Conservation (phyloP, 208 protist genomes). For the Phytomonas sp. region DNA sequence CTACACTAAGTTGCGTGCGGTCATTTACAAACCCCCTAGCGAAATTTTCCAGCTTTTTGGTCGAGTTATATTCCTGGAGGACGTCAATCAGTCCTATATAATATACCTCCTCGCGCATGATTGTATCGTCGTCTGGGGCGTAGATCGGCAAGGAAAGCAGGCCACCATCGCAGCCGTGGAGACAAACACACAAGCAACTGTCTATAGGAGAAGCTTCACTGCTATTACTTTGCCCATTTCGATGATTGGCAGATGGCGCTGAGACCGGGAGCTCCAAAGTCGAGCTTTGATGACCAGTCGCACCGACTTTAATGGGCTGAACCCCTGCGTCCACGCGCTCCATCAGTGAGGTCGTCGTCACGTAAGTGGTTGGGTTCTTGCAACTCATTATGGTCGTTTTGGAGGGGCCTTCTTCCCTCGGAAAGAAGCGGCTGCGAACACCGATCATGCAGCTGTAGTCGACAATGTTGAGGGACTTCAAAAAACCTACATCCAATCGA, state of each 20-base stretch:
- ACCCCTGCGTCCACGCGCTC: neutral
- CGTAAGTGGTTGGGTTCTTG: neutral
- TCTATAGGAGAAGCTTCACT: slow-evolving; percentile 4
- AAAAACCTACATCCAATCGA: slow-evolving; percentile 69
- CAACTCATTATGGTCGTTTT: slow-evolving; percentile 30
- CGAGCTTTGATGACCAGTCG: slow-evolving; percentile 1
- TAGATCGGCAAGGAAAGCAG: slow-evolving; percentile 76
- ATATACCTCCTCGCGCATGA: slow-evolving; percentile 80
- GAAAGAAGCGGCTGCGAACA: slow-evolving; percentile 76
- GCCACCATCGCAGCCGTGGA: slow-evolving; percentile 75
- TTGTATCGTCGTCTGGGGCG: slow-evolving; percentile 42
- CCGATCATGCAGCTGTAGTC: slow-evolving; percentile 92
- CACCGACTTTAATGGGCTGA: slow-evolving; percentile 1
- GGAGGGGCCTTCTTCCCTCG: slow-evolving; percentile 47
- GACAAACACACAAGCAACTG: slow-evolving; percentile 42
- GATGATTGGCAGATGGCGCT: neutral
- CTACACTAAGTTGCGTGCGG: slow-evolving; percentile 67
- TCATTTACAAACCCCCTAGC: slow-evolving; percentile 78
- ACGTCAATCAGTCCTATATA: slow-evolving; percentile 92
- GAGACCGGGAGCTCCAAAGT: neutral
- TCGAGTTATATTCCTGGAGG: slow-evolving; percentile 82
- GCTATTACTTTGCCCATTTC: neutral
- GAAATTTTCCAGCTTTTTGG: slow-evolving; percentile 81
- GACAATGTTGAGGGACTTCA: slow-evolving; percentile 74
- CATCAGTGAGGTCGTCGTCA: neutral